These are phyloP conservation scores for Trichoderma gamsii DNA, from an alignment of 495 filamentous ascomycete species.

Conservation along the genomic window DNA sequence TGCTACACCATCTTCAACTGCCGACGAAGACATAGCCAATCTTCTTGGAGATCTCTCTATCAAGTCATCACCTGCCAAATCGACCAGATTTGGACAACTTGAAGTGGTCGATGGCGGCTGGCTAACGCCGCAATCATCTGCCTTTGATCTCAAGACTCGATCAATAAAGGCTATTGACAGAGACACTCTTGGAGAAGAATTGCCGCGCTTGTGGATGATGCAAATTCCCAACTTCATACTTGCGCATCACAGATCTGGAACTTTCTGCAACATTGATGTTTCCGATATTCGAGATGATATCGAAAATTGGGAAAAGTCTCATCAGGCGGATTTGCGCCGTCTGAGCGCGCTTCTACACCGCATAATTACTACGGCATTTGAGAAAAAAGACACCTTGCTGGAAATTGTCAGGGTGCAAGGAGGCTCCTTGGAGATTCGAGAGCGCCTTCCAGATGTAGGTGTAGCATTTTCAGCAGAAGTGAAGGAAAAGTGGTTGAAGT, in stretches of 20 bases:
- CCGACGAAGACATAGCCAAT: background rate
- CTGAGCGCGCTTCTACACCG: conserved; percentile 40
- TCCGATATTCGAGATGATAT: conserved; percentile 41
- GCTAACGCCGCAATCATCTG: conserved; percentile 37
- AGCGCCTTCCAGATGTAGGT: background rate
- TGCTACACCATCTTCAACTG: background rate
- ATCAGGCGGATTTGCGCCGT: conserved; percentile 32
- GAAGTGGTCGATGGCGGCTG: background rate
- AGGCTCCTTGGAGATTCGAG: background rate
- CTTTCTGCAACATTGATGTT: conserved; percentile 49
- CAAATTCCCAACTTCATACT: conserved; percentile 59
- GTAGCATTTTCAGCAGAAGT: background rate
- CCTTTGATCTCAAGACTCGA: conserved; percentile 68
- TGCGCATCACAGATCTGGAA: conserved; percentile 50
- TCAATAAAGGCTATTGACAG: conserved; percentile 29
- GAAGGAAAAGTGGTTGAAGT: conserved; percentile 11
- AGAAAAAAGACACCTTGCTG: conserved; percentile 19
- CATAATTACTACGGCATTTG: conserved; percentile 35
- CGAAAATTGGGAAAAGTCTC: conserved; percentile 46
- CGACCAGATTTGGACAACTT: background rate
- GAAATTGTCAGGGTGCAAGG: background rate
- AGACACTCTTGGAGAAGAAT: conserved; percentile 35
- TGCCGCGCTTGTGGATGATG: conserved; percentile 53
- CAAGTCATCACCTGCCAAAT: conserved; percentile 19
- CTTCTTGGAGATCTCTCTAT: conserved; percentile 8